Evolutionary conservation across 2,329 filamentous ascomycete species (phyloP).

Genomic region (Aspergillus pseudoterreus): DNA sequence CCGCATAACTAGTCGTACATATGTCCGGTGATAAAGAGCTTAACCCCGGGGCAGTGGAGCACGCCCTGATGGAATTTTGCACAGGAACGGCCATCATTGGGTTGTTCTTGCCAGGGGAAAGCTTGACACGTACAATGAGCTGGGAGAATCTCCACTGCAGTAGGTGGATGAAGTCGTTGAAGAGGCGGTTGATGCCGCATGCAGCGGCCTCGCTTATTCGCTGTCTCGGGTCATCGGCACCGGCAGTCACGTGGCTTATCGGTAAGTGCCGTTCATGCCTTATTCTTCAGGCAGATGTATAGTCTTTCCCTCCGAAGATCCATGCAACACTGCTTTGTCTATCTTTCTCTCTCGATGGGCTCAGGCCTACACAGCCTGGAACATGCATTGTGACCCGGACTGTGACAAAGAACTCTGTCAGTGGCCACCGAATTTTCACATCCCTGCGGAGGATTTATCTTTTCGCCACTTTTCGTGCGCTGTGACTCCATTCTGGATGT

Average conservation of each 20-base stretch:
- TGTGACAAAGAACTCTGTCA: no score
- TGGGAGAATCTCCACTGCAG: neutral
- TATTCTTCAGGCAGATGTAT: neutral
- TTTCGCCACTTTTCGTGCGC: neutral
- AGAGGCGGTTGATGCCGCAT: neutral
- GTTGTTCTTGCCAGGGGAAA: neutral
- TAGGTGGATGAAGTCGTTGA: neutral
- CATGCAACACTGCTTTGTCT: neutral
- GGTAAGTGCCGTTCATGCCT: neutral
- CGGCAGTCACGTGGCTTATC: conserved; percentile 1
- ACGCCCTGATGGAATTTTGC: conserved; percentile 1
- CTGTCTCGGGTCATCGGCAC: conserved; percentile 6
- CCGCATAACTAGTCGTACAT: no score
- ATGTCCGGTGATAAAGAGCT: neutral
- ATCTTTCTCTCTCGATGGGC: neutral
- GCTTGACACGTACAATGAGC: conserved; percentile 3
- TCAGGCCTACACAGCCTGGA: neutral
- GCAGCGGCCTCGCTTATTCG: neutral
- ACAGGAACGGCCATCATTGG: conserved; percentile 1
- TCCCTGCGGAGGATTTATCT: neutral
- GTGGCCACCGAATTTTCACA: neutral
- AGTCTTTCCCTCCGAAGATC: neutral
- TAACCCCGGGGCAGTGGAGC: conserved; percentile 5
- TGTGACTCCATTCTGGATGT: neutral
- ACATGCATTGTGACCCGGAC: neutral